phyloP scores from a whole-genome alignment of 1,284 basidiomycete species.

The Stygiomarasmius scandens region DNA sequence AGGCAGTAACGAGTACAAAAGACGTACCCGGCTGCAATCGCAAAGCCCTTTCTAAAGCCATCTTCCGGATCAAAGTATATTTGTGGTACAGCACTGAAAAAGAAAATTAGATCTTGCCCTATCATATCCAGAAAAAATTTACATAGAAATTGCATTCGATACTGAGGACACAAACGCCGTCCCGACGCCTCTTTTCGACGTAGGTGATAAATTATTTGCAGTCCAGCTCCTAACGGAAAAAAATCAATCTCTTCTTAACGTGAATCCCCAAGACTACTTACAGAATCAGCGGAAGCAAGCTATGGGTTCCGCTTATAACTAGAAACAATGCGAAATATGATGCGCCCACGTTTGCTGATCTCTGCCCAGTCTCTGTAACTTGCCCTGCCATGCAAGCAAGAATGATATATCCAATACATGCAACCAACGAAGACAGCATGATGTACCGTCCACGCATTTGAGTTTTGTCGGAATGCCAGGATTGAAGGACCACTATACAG shows the following conservation, averaged over 20 bases:
- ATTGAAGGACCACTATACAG: conserved; percentile 54
- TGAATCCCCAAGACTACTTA: conserved; percentile 25
- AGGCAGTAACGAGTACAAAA: too few species aligned
- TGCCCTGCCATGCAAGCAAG: conserved; percentile 23
- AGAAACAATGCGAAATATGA: conserved; percentile 60
- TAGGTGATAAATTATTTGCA: conserved; percentile 56
- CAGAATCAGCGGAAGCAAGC: conserved; percentile 60
- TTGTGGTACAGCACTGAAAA: conserved; percentile 53
- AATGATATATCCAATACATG: conserved; percentile 54
- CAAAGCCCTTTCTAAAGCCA: conserved; percentile 53
- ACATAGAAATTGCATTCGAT: conserved; percentile 60
- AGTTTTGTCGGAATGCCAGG: conserved; percentile 55
- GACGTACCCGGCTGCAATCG: conserved; percentile 49
- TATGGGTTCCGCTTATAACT: conserved; percentile 55
- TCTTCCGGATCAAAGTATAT: conserved; percentile 57
- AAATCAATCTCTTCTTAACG: too few species aligned
- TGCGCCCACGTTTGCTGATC: conserved; percentile 39
- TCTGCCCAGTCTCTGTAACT: conserved; percentile 50
- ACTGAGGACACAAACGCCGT: conserved; percentile 62
- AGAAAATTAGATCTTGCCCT: not conserved
- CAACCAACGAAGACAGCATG: conserved; percentile 46
- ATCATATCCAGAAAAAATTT: conserved; percentile 20
- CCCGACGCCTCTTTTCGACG: conserved; percentile 59
- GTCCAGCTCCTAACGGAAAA: conserved; percentile 64
- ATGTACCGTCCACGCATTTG: conserved; percentile 57